Evolutionary conservation across 169 alveolate genomes (phyloP).

Genomic region (Plasmodium chabaudi): DNA sequence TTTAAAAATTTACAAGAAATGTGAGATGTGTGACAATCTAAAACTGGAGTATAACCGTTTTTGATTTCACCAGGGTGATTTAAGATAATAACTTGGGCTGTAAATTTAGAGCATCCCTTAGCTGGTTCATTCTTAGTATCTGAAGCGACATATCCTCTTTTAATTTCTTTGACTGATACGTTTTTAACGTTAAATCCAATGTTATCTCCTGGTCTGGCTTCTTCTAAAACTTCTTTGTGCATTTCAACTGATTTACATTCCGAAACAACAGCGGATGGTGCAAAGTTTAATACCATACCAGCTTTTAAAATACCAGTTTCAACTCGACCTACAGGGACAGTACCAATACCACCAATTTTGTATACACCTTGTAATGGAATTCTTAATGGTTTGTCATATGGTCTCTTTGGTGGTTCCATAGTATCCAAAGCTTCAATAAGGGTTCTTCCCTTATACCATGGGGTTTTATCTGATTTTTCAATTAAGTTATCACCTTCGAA

Average conservation of each 20-base stretch:
- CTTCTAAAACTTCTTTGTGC: conserved; percentile 97
- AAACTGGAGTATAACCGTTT: conserved; percentile 98
- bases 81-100: conserved; percentile 96
- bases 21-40: conserved; percentile 98
- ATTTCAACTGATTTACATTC: conserved; percentile 98
- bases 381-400: conserved; percentile 97
- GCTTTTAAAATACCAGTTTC: conserved; percentile 97
- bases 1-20: conserved; percentile 97
- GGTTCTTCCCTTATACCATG: conserved; percentile 98
- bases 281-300: conserved; percentile 91
- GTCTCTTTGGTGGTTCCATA: conserved; percentile 98
- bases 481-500: conserved; percentile 98
- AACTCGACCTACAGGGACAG: conserved; percentile 99
- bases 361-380: conserved; percentile 98
- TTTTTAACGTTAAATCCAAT: conserved; percentile 98
- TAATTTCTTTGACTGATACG: conserved; percentile 96
- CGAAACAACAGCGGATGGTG: conserved; percentile 96
- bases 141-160: conserved; percentile 97
- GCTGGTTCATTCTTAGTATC: conserved; percentile 98
- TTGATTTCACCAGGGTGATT: conserved; percentile 98
- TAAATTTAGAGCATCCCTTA: conserved; percentile 94
- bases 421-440: conserved; percentile 97
- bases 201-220: conserved; percentile 98
- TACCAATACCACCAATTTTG: conserved; percentile 99
- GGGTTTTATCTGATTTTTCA: conserved; percentile 95